Base-by-base conservation (phyloP, 106 monocot genomes). In the Apostasia ramifera region DNA sequence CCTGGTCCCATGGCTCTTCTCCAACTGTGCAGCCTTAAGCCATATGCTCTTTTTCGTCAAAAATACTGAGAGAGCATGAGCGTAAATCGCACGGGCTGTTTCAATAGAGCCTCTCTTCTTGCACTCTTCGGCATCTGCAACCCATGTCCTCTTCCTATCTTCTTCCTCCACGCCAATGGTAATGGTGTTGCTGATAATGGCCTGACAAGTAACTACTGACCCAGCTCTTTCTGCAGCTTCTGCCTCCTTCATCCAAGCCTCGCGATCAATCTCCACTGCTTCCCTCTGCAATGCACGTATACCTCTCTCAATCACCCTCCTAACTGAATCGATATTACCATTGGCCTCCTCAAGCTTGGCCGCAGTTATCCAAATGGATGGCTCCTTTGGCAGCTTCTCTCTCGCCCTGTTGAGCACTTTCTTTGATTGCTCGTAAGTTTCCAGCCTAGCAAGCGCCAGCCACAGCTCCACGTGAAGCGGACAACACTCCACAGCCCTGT, bases 111-210 rank as follows among this genome's bases (percentile, higher is more conserved):
- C 92, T 37, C 97, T 75, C 79, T 97, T 97, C 86, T 92, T 92
- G 67, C 92, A 97, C 66, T 97, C 97, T 64, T 97, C 97, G 0
- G 97, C 97, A 83, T 97, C 97, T 61, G 97, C 97, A 74, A 97
- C 97, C 97, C 97, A 97, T 41, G 97, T 97, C 47, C 92, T 84
- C 61, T 92, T 97, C 53, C 92, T 55, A 70, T 97, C 97, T 69
- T 97, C 92, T 68, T 92, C 97, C 55, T 97, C 97, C 57, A 97
- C 97, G 2, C 92, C 97, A 69, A 97, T 52, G 53, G 84, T 92
- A 51, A 97, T 83, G 0, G 97, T 97, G 47, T 84, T 84, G 12
- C 72, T 80, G 54, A 92, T 87, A 62, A 97, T 92, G n/a, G 97
- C 92, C 57, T 92, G 84, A 55, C 97, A 97, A 39, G 97, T 97